Evolutionary conservation across 2,329 filamentous ascomycete species (phyloP).

Genomic region (Colletotrichum sp.): DNA sequence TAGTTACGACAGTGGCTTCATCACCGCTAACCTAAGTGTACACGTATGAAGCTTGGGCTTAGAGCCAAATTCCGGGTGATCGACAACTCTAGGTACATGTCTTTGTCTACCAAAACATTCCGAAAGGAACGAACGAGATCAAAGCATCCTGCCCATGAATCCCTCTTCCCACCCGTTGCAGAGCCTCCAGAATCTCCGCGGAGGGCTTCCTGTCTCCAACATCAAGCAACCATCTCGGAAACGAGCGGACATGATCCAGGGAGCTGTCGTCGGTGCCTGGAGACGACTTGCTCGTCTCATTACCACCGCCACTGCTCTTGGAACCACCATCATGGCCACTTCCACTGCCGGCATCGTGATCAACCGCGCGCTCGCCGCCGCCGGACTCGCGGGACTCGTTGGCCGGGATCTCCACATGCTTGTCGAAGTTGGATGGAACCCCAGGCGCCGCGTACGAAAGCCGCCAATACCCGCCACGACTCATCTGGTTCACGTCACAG

Average conservation of each 20-base stretch:
- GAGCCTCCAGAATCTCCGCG: background rate
- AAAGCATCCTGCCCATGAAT: background rate
- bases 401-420: background rate
- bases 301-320: accelerated
- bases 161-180: background rate
- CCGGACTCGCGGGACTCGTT: accelerated
- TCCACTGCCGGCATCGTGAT: accelerated
- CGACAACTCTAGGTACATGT: background rate
- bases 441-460: background rate
- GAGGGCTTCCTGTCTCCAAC: background rate
- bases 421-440: background rate
- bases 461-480: background rate
- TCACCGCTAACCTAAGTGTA: background rate
- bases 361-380: accelerated
- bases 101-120: background rate
- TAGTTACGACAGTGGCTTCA: accelerated
- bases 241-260: background rate
- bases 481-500: background rate
- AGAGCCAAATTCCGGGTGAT: background rate
- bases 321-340: background rate
- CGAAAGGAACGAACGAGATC: background rate
- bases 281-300: background rate
- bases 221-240: background rate
- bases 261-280: background rate
- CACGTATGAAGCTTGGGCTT: background rate